These are phyloP conservation scores for Olyra latifolia DNA, from an alignment of 176 grass and related monocot species.

Conservation along the genomic window DNA sequence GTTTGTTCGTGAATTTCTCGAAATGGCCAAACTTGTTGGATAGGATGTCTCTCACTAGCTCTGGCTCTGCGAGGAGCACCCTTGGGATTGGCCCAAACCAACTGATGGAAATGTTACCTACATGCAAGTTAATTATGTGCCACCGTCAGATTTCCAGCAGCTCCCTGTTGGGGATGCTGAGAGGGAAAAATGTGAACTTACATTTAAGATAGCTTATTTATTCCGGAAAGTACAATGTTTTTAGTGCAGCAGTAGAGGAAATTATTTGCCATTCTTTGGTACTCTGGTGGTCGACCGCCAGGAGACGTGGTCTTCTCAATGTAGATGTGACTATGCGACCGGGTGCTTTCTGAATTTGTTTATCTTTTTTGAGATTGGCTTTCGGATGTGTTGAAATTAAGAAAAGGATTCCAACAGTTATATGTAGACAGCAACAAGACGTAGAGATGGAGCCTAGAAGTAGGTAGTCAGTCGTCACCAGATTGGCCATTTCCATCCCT, in stretches of 20 bases:
- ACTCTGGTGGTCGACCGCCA: too few relatives aligned
- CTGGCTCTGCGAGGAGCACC: slow-evolving; percentile 44
- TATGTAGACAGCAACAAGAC: background rate
- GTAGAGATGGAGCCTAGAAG: too few relatives aligned
- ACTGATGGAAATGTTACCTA: slow-evolving; percentile 54
- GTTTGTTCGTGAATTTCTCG: slow-evolving; percentile 18
- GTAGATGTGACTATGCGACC: too few relatives aligned
- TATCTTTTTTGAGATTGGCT: background rate
- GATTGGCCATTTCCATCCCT: too few relatives aligned
- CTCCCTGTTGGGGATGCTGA: too few relatives aligned
- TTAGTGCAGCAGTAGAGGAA: background rate
- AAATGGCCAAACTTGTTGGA: slow-evolving; percentile 68
- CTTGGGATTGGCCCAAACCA: slow-evolving; percentile 60
- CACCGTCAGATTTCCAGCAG: too few relatives aligned
- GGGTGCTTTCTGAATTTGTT: background rate
- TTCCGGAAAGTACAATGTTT: background rate
- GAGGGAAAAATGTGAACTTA: background rate
- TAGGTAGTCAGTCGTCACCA: background rate
- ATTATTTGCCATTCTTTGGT: background rate
- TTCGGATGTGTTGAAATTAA: background rate
- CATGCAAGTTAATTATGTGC: slow-evolving; percentile 10
- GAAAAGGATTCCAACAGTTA: background rate
- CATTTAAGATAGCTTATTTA: background rate
- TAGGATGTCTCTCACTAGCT: slow-evolving; percentile 56
- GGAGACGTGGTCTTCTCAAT: background rate